These are phyloP conservation scores for Jimgerdemannia lactiflua DNA, from an alignment of 192 early-diverging fungal genomes.

Conservation along the genomic window DNA sequence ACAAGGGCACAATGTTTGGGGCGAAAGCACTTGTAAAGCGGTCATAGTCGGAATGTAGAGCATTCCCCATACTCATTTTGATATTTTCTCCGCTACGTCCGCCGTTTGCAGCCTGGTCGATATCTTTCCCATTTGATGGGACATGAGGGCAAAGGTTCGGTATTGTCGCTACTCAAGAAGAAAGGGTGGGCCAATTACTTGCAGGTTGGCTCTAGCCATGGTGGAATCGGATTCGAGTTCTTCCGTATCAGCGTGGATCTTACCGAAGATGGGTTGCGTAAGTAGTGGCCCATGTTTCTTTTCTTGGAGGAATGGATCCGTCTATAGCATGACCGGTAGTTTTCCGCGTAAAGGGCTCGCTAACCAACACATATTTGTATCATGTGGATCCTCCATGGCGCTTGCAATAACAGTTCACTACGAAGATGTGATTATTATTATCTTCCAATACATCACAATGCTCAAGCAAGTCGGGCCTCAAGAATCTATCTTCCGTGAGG, in stretches of 20 bases:
- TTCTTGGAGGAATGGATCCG: too few species aligned
- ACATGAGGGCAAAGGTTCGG: slow-evolving; percentile 87
- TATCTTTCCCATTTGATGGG: slow-evolving; percentile 91
- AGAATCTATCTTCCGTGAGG: slow-evolving; percentile 83
- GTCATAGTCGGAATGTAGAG: neutral
- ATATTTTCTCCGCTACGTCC: neutral
- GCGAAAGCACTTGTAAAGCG: neutral
- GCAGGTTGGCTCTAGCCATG: slow-evolving; percentile 59
- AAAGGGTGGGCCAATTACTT: slow-evolving; percentile 88
- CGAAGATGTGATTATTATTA: slow-evolving; percentile 71
- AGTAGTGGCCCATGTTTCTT: slow-evolving; percentile 1
- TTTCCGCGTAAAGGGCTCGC: too few species aligned
- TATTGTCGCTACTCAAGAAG: slow-evolving; percentile 81
- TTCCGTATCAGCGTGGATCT: slow-evolving; percentile 83
- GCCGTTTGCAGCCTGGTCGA: slow-evolving; percentile 51
- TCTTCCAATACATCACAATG: slow-evolving; percentile 92
- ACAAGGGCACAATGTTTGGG: too few species aligned
- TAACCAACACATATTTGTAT: slow-evolving; percentile 6
- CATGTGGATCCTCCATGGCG: slow-evolving; percentile 7
- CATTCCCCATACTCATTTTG: neutral
- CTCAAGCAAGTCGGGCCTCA: slow-evolving; percentile 67
- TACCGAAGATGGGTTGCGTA: slow-evolving; percentile 75
- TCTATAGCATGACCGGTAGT: too few species aligned
- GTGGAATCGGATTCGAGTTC: slow-evolving; percentile 73
- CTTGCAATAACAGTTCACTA: slow-evolving; percentile 46